Base-by-base conservation (phyloP, 306 rosid genomes). In the Aeschynomene evenia region DNA sequence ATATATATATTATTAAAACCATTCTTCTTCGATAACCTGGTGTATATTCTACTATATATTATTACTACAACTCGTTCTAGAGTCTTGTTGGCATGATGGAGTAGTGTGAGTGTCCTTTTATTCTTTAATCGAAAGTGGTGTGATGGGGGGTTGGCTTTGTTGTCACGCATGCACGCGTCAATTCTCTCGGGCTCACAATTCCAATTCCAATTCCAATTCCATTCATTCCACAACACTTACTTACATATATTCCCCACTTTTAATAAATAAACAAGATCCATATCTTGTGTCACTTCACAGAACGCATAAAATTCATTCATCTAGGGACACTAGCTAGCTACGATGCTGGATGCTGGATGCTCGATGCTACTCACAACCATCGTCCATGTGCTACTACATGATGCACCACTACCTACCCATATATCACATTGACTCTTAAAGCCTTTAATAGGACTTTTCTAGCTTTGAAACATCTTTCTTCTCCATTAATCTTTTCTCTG, bases 111-210 rank as follows among this genome's bases (percentile, higher is more conserved):
- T 51, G 65, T 60, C 63, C 68, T 53, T 60, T 76, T 76, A 33
- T 26, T 36, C 71, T 61, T 63, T 60, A 53, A 36, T 59, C 75
- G 36, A 46, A 75, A 49, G 74, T 75, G 69, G 78, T 80, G n/a
- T n/a, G n/a, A n/a, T n/a, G n/a, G n/a, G 74, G 77, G 77, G 67
- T 68, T 77, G 3, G 80, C 83, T 77, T 82, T 77, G 63, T 71
- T 64, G 77, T 77, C 75, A 82, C 80, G 80, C 85, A 39, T 64
- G 57, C 52, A 82, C 42, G 50, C n/a, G 49, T 77, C 77, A 73
- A 29, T 33, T 76, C 66, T 76, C 66, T 66, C 4, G 3, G 7
- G 8, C 12, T 14, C 40, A 18, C 71, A 23, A 37, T 61, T 72
- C 56, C n/a, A 59, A n/a, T n/a, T n/a, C n/a, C n/a, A n/a, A n/a